These are phyloP conservation scores for Zygnema cylindricum DNA, from an alignment of 139 green algal species.

Conservation along the genomic window DNA sequence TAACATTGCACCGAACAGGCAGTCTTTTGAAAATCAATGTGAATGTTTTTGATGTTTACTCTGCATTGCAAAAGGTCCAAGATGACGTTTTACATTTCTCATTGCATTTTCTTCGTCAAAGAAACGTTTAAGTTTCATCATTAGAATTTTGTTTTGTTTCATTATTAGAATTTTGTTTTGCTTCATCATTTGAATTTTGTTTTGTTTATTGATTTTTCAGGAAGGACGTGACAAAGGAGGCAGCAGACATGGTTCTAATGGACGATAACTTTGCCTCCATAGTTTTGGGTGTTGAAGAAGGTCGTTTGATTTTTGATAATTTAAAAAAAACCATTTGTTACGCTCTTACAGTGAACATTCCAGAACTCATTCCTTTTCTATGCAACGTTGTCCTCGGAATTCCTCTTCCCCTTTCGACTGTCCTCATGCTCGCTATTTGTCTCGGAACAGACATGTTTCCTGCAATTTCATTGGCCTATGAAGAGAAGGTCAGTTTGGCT, in stretches of 20 bases:
- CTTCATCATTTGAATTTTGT: too few relatives aligned
- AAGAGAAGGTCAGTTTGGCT: constrained; percentile 65
- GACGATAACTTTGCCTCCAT: constrained; percentile 90
- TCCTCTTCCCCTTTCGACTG: constrained; percentile 73
- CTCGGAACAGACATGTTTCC: constrained; percentile 80
- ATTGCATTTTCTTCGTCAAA: too few relatives aligned
- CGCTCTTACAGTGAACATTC: constrained; percentile 81
- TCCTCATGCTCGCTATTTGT: constrained; percentile 84
- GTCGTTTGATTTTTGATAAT: constrained; percentile 86
- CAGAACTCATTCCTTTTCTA: constrained; percentile 80
- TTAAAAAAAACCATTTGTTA: constrained; percentile 86
- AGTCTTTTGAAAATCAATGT: too few relatives aligned
- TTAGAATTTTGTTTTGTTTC: too few relatives aligned
- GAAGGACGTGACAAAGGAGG: constrained; percentile 78
- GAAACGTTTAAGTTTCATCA: too few relatives aligned
- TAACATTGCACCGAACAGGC: too few relatives aligned
- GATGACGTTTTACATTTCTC: too few relatives aligned
- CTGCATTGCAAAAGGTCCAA: too few relatives aligned
- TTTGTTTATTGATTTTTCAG: too few relatives aligned
- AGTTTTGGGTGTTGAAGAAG: constrained; percentile 81
- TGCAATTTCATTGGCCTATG: constrained; percentile 87
- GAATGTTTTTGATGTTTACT: too few relatives aligned
- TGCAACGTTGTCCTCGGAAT: constrained; percentile 71
- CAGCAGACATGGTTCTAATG: constrained; percentile 84
- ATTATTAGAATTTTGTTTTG: too few relatives aligned